Evolutionary conservation across 768 basidiomycete genomes (phyloP).

Genomic region (Candolleomyces aberdarensis): DNA sequence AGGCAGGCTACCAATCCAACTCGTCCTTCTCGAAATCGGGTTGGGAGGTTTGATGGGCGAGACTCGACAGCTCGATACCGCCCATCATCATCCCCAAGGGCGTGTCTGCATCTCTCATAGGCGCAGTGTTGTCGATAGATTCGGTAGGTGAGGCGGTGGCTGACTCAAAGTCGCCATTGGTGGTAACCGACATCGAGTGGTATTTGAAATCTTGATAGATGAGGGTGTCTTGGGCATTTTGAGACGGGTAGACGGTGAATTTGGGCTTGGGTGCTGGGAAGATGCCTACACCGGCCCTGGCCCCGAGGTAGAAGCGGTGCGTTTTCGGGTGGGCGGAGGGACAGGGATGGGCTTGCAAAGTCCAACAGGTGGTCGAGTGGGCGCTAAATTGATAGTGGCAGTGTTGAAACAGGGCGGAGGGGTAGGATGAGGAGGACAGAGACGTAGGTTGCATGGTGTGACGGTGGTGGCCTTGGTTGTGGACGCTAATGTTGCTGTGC

Average conservation of each 20-base stretch:
- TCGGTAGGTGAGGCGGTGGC: slow-evolving; percentile 37
- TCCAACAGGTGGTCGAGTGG: slow-evolving; percentile 10
- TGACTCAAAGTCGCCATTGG: slow-evolving; percentile 30
- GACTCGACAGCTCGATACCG: not conserved
- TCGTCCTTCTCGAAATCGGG: not conserved
- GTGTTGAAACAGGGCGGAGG: slow-evolving; percentile 15
- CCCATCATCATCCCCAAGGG: not conserved
- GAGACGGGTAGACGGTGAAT: slow-evolving; percentile 47
- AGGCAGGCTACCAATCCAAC: too few relatives aligned
- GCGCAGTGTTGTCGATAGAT: slow-evolving; percentile 26
- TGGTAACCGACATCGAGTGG: slow-evolving; percentile 46
- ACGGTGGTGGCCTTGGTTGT: too few relatives aligned
- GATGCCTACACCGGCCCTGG: not conserved
- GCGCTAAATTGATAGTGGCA: not conserved
- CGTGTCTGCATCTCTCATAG: slow-evolving; percentile 28
- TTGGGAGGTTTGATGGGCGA: not conserved
- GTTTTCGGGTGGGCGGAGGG: not conserved
- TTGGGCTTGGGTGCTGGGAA: slow-evolving; percentile 17
- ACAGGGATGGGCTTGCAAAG: slow-evolving; percentile 10
- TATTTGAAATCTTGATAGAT: slow-evolving; percentile 58
- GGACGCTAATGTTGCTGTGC: too few relatives aligned
- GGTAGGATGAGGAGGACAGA: not conserved
- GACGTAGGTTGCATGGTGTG: too few relatives aligned
- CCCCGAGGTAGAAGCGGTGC: too few relatives aligned
- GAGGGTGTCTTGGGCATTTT: slow-evolving; percentile 45